Percentiles rank a stretch among this genome's conserved stretches.
phyloP scores from a whole-genome alignment of 2,329 filamentous ascomycete genomes.

The Raffaelea deltoideospora region DNA sequence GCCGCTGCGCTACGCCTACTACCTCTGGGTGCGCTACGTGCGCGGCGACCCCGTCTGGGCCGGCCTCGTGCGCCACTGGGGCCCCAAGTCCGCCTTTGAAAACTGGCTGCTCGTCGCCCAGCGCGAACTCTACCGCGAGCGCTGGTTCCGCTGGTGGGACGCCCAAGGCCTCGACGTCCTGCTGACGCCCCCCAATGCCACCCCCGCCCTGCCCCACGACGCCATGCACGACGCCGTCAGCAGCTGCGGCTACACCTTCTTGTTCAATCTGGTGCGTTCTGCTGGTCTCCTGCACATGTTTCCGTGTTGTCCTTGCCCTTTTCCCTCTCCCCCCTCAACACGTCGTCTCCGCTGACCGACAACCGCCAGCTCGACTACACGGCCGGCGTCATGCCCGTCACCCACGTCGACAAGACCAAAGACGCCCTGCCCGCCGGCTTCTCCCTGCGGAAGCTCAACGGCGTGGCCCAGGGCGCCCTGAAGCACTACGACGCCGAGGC shows the following conservation, averaged over 20 bases:
- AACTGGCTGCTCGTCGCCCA: conserved; percentile 69
- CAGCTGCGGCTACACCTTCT: conserved; percentile 82
- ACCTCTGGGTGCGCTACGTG: conserved; percentile 78
- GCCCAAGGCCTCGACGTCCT: conserved; percentile 59
- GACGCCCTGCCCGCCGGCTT: conserved; percentile 51
- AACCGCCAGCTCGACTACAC: conserved; percentile 61
- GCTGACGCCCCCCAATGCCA: conserved; percentile 75
- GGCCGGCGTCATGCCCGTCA: conserved; percentile 68
- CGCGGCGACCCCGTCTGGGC: conserved; percentile 65
- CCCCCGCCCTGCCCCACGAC: conserved; percentile 72
- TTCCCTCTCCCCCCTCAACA: no score
- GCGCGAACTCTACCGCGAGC: conserved; percentile 61
- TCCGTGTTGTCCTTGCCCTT: no score
- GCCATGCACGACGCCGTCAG: conserved; percentile 77
- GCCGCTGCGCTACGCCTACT: conserved; percentile 71
- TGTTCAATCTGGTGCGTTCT: conserved; percentile 65
- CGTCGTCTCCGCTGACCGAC: no score
- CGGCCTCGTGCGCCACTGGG: conserved; percentile 57
- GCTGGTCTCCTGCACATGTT: neutral
- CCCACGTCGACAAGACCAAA: conserved; percentile 57
- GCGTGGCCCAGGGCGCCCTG: conserved; percentile 69
- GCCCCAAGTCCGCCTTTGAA: conserved; percentile 57
- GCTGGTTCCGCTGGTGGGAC: conserved; percentile 81
- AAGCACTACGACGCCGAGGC: conserved; percentile 66
- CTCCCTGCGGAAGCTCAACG: conserved; percentile 52